These are phyloP conservation scores for Avena atlantica DNA, from an alignment of 176 grass and related monocot genomes.

Conservation along the genomic window DNA sequence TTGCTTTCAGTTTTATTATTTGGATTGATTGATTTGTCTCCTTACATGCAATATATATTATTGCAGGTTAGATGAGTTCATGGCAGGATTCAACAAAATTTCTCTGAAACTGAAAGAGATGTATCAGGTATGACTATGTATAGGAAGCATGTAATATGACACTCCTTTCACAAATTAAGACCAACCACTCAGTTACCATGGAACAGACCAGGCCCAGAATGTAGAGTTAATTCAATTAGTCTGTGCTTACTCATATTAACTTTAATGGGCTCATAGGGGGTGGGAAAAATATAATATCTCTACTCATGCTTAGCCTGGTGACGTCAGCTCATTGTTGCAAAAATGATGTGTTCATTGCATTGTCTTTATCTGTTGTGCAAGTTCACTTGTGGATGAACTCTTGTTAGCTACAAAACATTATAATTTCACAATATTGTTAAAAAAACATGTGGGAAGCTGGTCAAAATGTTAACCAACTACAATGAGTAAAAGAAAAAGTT, in stretches of 20 bases:
- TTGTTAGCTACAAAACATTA: neutral
- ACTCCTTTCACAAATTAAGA: neutral
- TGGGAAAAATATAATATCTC: neutral
- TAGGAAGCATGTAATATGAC: constrained; percentile 10
- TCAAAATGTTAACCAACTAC: neutral
- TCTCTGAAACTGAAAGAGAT: constrained; percentile 98
- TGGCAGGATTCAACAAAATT: constrained; percentile 94
- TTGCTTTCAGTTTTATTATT: constrained; percentile 17
- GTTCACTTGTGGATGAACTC: neutral
- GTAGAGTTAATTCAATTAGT: neutral
- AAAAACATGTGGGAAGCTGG: neutral
- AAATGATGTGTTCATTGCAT: neutral
- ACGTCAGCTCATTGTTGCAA: neutral
- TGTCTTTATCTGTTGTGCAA: neutral
- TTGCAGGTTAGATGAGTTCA: constrained; percentile 98
- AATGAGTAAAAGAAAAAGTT: neutral
- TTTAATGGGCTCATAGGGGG: neutral
- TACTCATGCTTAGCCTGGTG: constrained; percentile 23
- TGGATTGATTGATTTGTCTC: constrained; percentile 1
- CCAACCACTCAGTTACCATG: neutral
- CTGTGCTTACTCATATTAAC: neutral
- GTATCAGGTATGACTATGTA: constrained; percentile 76
- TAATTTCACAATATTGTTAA: neutral
- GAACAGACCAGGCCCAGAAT: neutral
- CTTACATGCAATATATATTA: constrained; percentile 24